phyloP scores from a whole-genome alignment of 2,329 filamentous ascomycete genomes.

The Aspergillus piperis region DNA sequence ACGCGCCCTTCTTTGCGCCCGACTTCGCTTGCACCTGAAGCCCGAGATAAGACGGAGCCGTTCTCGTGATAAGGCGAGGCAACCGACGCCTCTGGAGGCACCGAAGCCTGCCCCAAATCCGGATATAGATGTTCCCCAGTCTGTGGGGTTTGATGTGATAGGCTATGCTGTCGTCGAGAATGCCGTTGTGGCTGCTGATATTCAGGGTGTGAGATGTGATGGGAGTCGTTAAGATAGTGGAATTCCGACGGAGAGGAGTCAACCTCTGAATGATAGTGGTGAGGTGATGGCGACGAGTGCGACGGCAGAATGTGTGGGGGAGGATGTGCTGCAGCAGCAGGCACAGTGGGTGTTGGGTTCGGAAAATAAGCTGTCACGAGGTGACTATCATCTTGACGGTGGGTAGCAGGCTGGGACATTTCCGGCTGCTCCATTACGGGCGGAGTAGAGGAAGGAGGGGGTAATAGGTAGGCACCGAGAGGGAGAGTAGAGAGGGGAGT shows the following conservation, averaged over 20 bases:
- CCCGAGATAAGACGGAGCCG: slow-evolving; percentile 24
- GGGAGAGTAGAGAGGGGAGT: slow-evolving; percentile 5
- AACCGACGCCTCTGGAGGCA: slow-evolving; percentile 26
- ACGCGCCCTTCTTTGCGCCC: slow-evolving; percentile 33
- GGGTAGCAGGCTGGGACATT: slow-evolving; percentile 41
- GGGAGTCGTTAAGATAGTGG: slow-evolving; percentile 23
- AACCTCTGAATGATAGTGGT: slow-evolving; percentile 8
- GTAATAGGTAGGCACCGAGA: slow-evolving; percentile 7
- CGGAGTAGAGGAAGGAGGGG: slow-evolving; percentile 12
- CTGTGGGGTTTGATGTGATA: slow-evolving; percentile 3
- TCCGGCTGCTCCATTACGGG: slow-evolving; percentile 35
- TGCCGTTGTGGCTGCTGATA: slow-evolving; percentile 17
- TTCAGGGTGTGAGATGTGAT: slow-evolving; percentile 25
- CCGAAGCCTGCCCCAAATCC: slow-evolving; percentile 16
- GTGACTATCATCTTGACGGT: slow-evolving; percentile 32
- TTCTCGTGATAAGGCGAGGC: slow-evolving; percentile 26
- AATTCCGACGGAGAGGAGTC: slow-evolving; percentile 22
- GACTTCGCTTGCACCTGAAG: slow-evolving; percentile 29
- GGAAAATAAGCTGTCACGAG: slow-evolving; percentile 26
- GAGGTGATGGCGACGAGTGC: slow-evolving; percentile 5
- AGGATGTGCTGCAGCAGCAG: slow-evolving; percentile 21
- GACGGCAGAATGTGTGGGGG: slow-evolving; percentile 14
- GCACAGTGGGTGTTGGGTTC: slow-evolving; percentile 19
- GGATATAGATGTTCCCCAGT: slow-evolving; percentile 24
- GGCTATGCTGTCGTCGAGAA: slow-evolving; percentile 12